phyloP scores from a whole-genome alignment of 2,329 filamentous ascomycete species.

The Neofusicoccum ribis region DNA sequence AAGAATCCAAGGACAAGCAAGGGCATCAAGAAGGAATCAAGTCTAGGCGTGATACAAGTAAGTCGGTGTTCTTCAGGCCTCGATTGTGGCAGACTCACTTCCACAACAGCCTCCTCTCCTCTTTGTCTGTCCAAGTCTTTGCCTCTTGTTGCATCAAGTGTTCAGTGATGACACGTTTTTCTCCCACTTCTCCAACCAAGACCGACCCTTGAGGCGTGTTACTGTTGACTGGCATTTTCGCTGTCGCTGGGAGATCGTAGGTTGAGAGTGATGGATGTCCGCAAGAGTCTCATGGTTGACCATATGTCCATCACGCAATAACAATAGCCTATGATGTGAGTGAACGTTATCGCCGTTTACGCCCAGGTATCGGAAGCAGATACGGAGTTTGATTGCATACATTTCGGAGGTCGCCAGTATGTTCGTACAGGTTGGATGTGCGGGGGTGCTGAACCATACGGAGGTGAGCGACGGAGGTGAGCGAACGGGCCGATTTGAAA shows the following conservation, averaged over 20 bases:
- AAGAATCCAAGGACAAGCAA: conserved; percentile 38
- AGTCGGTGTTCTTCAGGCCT: not conserved
- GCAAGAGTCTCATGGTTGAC: not conserved
- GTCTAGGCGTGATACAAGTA: conserved; percentile 18
- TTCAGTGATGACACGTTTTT: not conserved
- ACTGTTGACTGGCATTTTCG: not conserved
- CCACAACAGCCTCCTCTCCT: conserved; percentile 33
- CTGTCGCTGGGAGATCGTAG: too few relatives aligned
- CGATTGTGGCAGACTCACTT: conserved; percentile 27
- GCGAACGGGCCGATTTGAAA: not conserved
- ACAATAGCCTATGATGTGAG: not conserved
- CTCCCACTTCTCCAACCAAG: not conserved
- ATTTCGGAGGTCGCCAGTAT: not conserved
- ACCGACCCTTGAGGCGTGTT: not conserved
- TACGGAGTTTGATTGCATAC: not conserved
- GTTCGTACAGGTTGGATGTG: not conserved
- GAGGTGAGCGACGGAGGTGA: not conserved
- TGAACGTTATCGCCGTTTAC: not conserved
- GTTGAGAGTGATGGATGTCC: too few relatives aligned
- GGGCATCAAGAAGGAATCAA: conserved; percentile 31
- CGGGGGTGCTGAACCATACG: not conserved
- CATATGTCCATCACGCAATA: not conserved
- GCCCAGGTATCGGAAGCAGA: not conserved
- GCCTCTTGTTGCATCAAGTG: not conserved
- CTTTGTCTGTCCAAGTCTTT: conserved; percentile 28